phyloP scores from a whole-genome alignment of 768 basidiomycete genomes.

The Lactifluus piperatus region DNA sequence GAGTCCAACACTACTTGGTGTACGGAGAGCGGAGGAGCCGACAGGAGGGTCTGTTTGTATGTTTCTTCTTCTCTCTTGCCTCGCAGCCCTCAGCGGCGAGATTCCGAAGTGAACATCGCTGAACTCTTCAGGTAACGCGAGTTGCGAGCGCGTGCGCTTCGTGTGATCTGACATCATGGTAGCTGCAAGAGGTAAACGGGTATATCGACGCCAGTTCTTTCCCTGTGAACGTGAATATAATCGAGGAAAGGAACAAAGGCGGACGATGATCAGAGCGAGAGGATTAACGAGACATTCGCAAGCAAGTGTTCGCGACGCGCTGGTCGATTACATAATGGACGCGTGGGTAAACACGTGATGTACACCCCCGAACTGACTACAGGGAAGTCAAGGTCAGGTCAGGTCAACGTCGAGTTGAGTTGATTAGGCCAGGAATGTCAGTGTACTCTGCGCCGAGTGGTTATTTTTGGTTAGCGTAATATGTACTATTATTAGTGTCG shows the following conservation, averaged over 20 bases:
- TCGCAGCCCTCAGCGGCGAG: conserved; percentile 17
- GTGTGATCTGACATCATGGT: conserved; percentile 8
- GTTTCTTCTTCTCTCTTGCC: conserved; percentile 7
- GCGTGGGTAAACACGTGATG: too few species aligned
- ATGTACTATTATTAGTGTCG: not conserved
- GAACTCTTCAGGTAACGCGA: conserved; percentile 6
- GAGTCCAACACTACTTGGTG: not conserved
- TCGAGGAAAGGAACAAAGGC: not conserved
- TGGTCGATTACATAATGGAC: not conserved
- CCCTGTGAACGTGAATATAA: not conserved
- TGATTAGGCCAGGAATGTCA: not conserved
- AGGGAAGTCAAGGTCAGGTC: too few species aligned
- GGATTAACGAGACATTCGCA: not conserved
- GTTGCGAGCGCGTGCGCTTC: conserved; percentile 20
- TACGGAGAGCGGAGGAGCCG: not conserved
- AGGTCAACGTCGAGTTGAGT: too few species aligned
- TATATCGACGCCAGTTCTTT: not conserved
- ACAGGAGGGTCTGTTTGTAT: not conserved
- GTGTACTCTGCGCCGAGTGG: not conserved
- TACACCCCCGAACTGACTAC: too few species aligned
- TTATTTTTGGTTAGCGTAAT: not conserved
- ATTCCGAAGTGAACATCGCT: conserved; percentile 7
- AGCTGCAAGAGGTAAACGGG: not conserved
- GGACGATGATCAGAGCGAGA: not conserved
- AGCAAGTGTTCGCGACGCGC: not conserved